Percentiles rank a stretch among this genome's conserved stretches.
Evolutionary conservation across 2,329 filamentous ascomycete genomes (phyloP).

Genomic region (Trichoderma brevicompactum): DNA sequence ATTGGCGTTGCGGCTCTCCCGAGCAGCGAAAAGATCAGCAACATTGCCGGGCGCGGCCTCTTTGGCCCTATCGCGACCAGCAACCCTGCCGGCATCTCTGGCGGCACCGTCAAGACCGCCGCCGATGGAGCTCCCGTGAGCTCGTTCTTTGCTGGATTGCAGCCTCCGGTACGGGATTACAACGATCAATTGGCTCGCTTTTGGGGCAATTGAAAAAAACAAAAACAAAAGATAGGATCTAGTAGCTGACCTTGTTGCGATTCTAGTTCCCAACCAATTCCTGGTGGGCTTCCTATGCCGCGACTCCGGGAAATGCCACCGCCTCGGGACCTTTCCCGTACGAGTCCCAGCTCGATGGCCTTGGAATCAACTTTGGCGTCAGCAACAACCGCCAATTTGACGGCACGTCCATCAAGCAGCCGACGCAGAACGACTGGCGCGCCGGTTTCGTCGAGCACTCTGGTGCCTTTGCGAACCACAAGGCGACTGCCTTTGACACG

Average conservation of each 20-base stretch:
- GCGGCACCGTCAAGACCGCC: slow-evolving; percentile 30
- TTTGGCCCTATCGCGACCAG: slow-evolving; percentile 34
- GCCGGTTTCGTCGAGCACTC: slow-evolving; percentile 35
- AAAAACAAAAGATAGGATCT: no score
- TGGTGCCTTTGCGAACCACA: slow-evolving; percentile 35
- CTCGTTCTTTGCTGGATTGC: slow-evolving; percentile 35
- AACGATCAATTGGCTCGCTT: not conserved
- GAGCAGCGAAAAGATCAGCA: slow-evolving; percentile 18
- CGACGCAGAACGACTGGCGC: slow-evolving; percentile 34
- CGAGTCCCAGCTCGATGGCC: slow-evolving; percentile 33
- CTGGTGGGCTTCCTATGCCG: slow-evolving; percentile 36
- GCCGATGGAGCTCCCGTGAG: slow-evolving; percentile 30
- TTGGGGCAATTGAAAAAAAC: no score
- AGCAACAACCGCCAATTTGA: slow-evolving; percentile 34
- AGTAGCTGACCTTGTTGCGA: not conserved
- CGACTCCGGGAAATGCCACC: slow-evolving; percentile 32
- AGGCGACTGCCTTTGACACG: slow-evolving; percentile 35
- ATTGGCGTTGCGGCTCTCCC: slow-evolving; percentile 24
- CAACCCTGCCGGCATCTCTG: slow-evolving; percentile 31
- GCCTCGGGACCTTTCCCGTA: slow-evolving; percentile 36
- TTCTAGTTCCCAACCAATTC: slow-evolving; percentile 35
- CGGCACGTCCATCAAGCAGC: slow-evolving; percentile 36
- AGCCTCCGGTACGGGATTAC: slow-evolving; percentile 33
- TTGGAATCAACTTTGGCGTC: slow-evolving; percentile 34
- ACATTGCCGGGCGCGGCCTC: slow-evolving; percentile 24